Percentiles rank a stretch among this genome's conserved stretches.
Evolutionary conservation across 306 rosid genomes (phyloP).

Genomic region (Phaseolus lunatus): DNA sequence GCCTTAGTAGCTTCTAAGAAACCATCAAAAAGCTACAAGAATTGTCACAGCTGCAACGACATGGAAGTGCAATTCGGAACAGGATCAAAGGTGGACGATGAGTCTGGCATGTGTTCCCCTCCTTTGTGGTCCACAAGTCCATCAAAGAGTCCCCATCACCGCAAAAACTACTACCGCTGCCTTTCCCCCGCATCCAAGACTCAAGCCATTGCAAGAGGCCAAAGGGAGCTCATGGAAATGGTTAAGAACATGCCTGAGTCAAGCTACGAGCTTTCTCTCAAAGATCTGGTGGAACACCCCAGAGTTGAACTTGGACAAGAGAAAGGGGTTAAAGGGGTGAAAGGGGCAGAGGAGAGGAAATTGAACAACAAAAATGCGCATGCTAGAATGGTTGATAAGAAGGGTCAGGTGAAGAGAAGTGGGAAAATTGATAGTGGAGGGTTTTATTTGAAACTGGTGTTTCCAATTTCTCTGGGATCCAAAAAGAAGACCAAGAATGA

Average conservation of each 20-base stretch:
- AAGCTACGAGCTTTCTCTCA: slow-evolving; percentile 79
- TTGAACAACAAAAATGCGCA: slow-evolving; percentile 28
- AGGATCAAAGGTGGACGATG: slow-evolving; percentile 3
- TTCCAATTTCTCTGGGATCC: slow-evolving; percentile 63
- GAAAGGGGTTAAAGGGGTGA: slow-evolving; percentile 6
- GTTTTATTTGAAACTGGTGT: slow-evolving; percentile 72
- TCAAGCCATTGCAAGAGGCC: slow-evolving; percentile 85
- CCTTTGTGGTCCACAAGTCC: slow-evolving; percentile 63
- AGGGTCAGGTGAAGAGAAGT: slow-evolving; percentile 40
- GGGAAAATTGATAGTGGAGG: slow-evolving; percentile 68
- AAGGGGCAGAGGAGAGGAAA: slow-evolving; percentile 19
- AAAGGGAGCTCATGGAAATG: slow-evolving; percentile 90
- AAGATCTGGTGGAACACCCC: slow-evolving; percentile 77
- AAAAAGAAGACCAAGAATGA: slow-evolving; percentile 55
- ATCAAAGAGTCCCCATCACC: slow-evolving; percentile 46
- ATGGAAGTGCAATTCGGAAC: slow-evolving; percentile 38
- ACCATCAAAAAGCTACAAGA: slow-evolving; percentile 35
- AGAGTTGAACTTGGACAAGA: slow-evolving; percentile 28
- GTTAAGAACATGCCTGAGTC: slow-evolving; percentile 86
- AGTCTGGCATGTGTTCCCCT: slow-evolving; percentile 67
- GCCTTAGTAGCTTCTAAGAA: slow-evolving; percentile 43
- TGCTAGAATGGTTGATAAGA: slow-evolving; percentile 43
- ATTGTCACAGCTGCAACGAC: slow-evolving; percentile 32
- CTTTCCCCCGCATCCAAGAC: slow-evolving; percentile 69
- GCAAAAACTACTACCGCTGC: slow-evolving; percentile 50